These are phyloP conservation scores for Piedraia hortae DNA, from an alignment of 2,329 filamentous ascomycete species.

Conservation along the genomic window DNA sequence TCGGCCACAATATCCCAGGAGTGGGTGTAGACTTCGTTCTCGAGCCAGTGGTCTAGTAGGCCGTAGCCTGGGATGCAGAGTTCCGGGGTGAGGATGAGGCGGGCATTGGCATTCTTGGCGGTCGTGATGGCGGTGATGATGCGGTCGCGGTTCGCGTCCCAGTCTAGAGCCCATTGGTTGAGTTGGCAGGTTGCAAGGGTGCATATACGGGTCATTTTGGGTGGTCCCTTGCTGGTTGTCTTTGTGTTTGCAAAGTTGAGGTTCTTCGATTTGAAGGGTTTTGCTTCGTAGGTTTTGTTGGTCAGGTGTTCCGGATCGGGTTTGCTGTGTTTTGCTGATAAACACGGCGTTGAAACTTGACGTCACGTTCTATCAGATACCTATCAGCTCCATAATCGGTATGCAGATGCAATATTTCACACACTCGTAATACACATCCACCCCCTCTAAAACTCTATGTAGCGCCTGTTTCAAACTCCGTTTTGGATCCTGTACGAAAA, in stretches of 20 bases:
- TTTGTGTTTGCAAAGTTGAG: too few species aligned
- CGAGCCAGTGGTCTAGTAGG: conserved; percentile 35
- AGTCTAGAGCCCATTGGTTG: conserved; percentile 28
- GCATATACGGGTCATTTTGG: conserved; percentile 12
- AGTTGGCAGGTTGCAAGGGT: conserved; percentile 19
- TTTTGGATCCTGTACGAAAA: too few species aligned
- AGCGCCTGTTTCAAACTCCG: too few species aligned
- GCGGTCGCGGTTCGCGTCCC: conserved; percentile 32
- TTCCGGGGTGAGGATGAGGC: conserved; percentile 23
- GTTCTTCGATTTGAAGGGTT: not conserved
- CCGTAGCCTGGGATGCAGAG: conserved; percentile 33
- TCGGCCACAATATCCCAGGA: conserved; percentile 32
- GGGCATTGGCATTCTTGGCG: conserved; percentile 34
- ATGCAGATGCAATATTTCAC: too few species aligned
- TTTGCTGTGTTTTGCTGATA: too few species aligned
- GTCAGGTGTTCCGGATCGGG: too few species aligned
- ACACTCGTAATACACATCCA: too few species aligned
- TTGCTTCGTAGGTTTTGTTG: not conserved
- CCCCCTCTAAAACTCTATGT: too few species aligned
- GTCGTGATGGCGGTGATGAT: conserved; percentile 33
- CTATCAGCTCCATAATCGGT: too few species aligned
- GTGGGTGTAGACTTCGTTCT: conserved; percentile 15
- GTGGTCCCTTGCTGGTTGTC: too few species aligned
- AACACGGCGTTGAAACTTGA: too few species aligned
- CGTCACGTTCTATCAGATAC: too few species aligned